Conservation (phyloP, 2,329 filamentous ascomycete species). For the Xylaria sp. region DNA sequence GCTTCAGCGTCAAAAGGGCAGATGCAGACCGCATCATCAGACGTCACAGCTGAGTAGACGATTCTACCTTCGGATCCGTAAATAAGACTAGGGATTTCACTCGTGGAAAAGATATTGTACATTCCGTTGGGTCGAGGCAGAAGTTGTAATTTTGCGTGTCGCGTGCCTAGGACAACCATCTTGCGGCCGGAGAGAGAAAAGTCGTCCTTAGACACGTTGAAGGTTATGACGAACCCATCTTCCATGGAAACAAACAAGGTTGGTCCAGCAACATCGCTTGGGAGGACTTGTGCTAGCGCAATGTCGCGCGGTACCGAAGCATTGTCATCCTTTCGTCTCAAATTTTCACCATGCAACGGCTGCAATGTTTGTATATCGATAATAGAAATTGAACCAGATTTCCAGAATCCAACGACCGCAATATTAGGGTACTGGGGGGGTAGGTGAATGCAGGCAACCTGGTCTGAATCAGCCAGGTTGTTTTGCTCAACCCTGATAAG, state of each 20-base stretch:
- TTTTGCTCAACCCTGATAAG: constrained; percentile 69
- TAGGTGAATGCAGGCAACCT: constrained; percentile 87
- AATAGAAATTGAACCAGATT: constrained; percentile 81
- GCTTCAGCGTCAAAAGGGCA: constrained; percentile 84
- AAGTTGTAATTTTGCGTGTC: constrained; percentile 83
- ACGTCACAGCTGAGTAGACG: constrained; percentile 92
- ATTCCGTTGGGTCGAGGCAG: constrained; percentile 75
- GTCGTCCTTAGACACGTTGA: constrained; percentile 72
- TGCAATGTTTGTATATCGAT: constrained; percentile 75
- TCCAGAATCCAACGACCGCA: constrained; percentile 89
- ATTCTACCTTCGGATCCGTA: constrained; percentile 89
- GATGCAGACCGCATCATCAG: constrained; percentile 83
- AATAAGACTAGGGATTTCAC: constrained; percentile 92
- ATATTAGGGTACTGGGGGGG: constrained; percentile 71
- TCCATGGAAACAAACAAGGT: constrained; percentile 92
- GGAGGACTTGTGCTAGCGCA: constrained; percentile 80
- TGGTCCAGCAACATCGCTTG: constrained; percentile 65
- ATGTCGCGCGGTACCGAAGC: constrained; percentile 86
- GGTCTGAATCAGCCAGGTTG: constrained; percentile 72
- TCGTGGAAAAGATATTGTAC: constrained; percentile 89
- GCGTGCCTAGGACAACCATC: constrained; percentile 85
- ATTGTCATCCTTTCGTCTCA: constrained; percentile 71
- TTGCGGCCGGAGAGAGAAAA: constrained; percentile 77
- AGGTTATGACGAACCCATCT: constrained; percentile 90
- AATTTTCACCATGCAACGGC: constrained; percentile 71